These are phyloP conservation scores for Camptophora hylomeconis DNA, from an alignment of 2,329 filamentous ascomycete species.

Conservation along the genomic window DNA sequence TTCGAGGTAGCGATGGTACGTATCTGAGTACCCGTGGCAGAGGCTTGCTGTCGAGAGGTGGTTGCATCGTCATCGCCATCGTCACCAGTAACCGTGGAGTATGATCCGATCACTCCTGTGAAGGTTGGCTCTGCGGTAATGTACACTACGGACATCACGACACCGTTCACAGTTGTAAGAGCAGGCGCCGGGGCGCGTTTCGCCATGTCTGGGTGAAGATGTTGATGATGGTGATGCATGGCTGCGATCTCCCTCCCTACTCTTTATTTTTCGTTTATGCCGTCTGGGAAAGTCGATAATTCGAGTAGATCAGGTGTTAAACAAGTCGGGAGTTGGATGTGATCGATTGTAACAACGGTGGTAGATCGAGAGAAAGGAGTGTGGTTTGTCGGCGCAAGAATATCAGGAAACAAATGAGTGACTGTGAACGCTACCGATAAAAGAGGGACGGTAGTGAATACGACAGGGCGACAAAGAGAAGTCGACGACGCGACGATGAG, in stretches of 20 bases:
- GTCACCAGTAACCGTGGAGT: conserved; percentile 25
- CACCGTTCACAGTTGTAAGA: conserved; percentile 12
- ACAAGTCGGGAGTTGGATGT: conserved; percentile 11
- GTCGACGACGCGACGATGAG: conserved; percentile 6
- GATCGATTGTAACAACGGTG: conserved; percentile 17
- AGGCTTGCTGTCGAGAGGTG: conserved; percentile 11
- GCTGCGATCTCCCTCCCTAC: background rate
- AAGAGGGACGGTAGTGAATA: conserved; percentile 25
- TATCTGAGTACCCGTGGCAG: conserved; percentile 4
- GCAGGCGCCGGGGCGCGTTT: conserved; percentile 10
- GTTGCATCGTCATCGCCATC: too few relatives aligned
- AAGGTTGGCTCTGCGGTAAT: conserved; percentile 41
- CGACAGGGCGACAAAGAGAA: conserved; percentile 10
- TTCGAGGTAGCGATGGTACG: conserved; percentile 1
- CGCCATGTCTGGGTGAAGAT: conserved; percentile 12
- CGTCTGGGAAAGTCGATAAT: conserved; percentile 1
- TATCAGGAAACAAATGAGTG: too few relatives aligned
- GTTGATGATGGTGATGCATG: conserved; percentile 7
- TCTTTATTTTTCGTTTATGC: too few relatives aligned
- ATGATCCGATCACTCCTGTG: conserved; percentile 36
- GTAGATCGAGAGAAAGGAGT: too few relatives aligned
- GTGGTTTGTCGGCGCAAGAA: too few relatives aligned
- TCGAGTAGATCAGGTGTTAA: too few relatives aligned
- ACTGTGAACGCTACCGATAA: too few relatives aligned
- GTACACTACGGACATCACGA: conserved; percentile 30